These are phyloP conservation scores for Xylariaceae sp. DNA, from an alignment of 2,329 filamentous ascomycete species.

Conservation along the genomic window DNA sequence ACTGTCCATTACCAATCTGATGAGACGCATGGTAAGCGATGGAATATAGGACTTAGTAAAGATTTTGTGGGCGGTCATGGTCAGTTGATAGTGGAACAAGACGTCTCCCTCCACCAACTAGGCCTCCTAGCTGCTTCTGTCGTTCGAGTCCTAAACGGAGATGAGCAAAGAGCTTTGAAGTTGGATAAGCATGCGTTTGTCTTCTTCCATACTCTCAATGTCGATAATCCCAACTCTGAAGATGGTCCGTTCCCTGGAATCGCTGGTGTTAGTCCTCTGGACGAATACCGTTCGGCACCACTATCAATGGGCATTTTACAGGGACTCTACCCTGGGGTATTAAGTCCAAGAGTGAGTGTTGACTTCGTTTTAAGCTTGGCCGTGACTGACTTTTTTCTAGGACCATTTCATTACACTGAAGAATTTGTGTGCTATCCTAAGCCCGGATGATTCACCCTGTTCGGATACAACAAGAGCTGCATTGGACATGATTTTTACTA, in stretches of 20 bases:
- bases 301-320: conserved; percentile 36
- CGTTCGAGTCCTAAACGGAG: conserved; percentile 27
- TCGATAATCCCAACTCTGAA: background rate
- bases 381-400: conserved; percentile 17
- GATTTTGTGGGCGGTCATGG: conserved; percentile 7
- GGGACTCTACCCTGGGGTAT: conserved; percentile 32
- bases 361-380: background rate
- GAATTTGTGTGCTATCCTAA: conserved; percentile 21
- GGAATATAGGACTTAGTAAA: conserved; percentile 18
- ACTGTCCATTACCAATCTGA: background rate
- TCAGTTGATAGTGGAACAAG: conserved; percentile 20
- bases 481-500: conserved; percentile 31
- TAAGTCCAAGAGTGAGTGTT: conserved; percentile 29
- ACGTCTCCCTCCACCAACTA: conserved; percentile 33
- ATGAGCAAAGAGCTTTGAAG: conserved; percentile 31
- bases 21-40: background rate
- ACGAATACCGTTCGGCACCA: conserved; percentile 33
- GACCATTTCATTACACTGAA: conserved; percentile 21
- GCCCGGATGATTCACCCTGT: conserved; percentile 8
- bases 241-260: background rate
- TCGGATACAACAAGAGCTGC: conserved; percentile 29
- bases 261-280: conserved; percentile 19
- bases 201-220: conserved; percentile 26
- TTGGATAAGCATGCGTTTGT: conserved; percentile 29
- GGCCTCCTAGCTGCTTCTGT: conserved; percentile 34